Evolutionary conservation across 2,329 filamentous ascomycete genomes (phyloP), one percentile per base, ranked within the genome.

Genomic region (Ceratocystis cacaofunesta): DNA sequence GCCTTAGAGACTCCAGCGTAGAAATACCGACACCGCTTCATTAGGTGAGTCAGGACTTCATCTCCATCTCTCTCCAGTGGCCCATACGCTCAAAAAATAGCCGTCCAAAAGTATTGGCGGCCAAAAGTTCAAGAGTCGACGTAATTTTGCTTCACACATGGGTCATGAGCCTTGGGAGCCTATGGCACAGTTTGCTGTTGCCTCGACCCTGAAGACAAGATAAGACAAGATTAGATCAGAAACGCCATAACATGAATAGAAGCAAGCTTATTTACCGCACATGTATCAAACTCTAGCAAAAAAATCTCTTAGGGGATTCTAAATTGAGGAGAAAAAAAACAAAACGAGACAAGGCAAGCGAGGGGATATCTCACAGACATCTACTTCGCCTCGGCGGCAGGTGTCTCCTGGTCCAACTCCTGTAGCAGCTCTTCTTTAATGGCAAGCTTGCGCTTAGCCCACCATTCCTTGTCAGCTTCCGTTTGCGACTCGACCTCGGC

Each of bases 401-500:
- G 75, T 70, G 79, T 76, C 68, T 82, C 80, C 68, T 82, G 82
- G 65, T 92, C 87, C 61, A 96, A 79, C 78, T 96, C 91, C 76
- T 88, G 90, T 83, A 95, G 87, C 71, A 94, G 91, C 15, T 86
- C 87, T 64, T 83, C 80, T 74, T 88, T 82, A 70, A 95, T 91
- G 68, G 81, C 81, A 58, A 84, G 81, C 70, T 85, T 84, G 73
- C 88, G 88, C 79, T 89, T 89, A 74, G 90, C 89, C 94, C 94
- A 99, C 90, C 91, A 96, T 72, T 87, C 82, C 77, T 88, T 89
- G 77, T 97, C 94, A 50, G 84, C 78, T 8, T 82, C 80, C 1
- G 85, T 79, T 72, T 89, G 87, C 32, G 79, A 77, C 71, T 92
- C 85, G 67, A 96, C 85, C 68, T 91, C 87, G 60, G 86, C 82